Conservation (phyloP, 257 asterid genomes). For the Petrea volubilis region DNA sequence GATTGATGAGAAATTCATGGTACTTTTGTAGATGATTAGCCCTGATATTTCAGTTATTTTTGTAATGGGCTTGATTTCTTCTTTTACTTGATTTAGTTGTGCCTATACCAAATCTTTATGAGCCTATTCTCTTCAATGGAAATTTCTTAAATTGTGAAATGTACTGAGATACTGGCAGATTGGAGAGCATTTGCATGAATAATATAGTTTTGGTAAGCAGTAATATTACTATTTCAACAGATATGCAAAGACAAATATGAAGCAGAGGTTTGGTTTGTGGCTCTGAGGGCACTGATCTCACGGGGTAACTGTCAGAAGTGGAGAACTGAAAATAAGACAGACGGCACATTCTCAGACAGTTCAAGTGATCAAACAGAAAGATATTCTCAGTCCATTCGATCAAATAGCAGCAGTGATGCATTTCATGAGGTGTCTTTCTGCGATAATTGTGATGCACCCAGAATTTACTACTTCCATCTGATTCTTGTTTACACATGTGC, state of each 20-base stretch:
- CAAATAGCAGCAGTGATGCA: slow-evolving; percentile 43
- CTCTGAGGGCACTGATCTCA: slow-evolving; percentile 56
- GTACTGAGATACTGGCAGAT: background rate
- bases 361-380: slow-evolving; percentile 45
- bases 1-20: background rate
- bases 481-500: slow-evolving; percentile 24
- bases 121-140: background rate
- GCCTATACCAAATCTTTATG: background rate
- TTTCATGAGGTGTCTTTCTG: slow-evolving; percentile 51
- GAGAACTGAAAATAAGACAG: slow-evolving; percentile 42
- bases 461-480: slow-evolving; percentile 19
- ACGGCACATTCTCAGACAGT: slow-evolving; percentile 41
- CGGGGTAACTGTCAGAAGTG: slow-evolving; percentile 45
- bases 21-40: background rate
- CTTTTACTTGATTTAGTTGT: slow-evolving; percentile 5
- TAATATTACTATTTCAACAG: slow-evolving; percentile 39
- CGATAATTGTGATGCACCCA: slow-evolving; percentile 12
- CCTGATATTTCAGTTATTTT: slow-evolving; percentile 13
- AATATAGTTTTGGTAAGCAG: background rate
- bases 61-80: slow-evolving; percentile 5
- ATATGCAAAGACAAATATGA: slow-evolving; percentile 83
- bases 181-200: background rate
- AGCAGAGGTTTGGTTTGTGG: slow-evolving; percentile 74
- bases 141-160: slow-evolving; percentile 3
- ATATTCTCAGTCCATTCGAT: slow-evolving; percentile 38